Evolutionary conservation across 2,329 filamentous ascomycete species (phyloP), one percentile per base, ranked within the genome.

Genomic region (Fusarium staphyleae): DNA sequence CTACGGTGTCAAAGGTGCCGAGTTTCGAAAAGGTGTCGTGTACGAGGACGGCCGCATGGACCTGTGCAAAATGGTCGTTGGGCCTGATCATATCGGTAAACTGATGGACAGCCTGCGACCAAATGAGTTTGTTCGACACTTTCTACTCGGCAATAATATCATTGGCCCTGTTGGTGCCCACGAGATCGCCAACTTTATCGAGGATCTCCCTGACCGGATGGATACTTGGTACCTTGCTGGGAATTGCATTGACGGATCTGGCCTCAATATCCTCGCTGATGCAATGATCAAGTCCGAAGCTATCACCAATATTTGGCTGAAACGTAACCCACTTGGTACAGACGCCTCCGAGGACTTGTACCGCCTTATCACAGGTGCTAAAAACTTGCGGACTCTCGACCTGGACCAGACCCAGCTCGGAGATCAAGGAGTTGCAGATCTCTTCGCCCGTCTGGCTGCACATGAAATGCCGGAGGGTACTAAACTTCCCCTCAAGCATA

Each of bases 161-260:
- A 79, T 83, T 56, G 80, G 80, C 4, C 76, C 77, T 0, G 69
- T 73, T 26, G 81, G 80, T 12, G 79, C 78, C 3, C 66, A 69
- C 32, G 75, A 74, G 32, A 78, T 81, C 48, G 73, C 77, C 24
- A 63, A 70, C 8, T 83, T 82, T 63, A 69, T 81, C 39, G 55
- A 70, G 11, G 74, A 78, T 15, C 69, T 74, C 39, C 80, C 80
- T 3, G 66, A 75, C 28, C 73, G 76, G 5, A 81, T 83, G 65
- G 74, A 81, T 47, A 83, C 80, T 26, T 83, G 80, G 80, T 83
- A 83, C 60, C 72, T 83, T 26, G 80, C 80, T 4, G 81, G 81
- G 5, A 82, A 82, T 60, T 81, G 78, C 65, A 81, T 84, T 55
- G 75, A 81, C 42, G 69, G 69, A 3, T 46, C 66, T 3, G 69